Evolutionary conservation across 78 protist species (phyloP).

Genomic region (Guillardia theta): DNA sequence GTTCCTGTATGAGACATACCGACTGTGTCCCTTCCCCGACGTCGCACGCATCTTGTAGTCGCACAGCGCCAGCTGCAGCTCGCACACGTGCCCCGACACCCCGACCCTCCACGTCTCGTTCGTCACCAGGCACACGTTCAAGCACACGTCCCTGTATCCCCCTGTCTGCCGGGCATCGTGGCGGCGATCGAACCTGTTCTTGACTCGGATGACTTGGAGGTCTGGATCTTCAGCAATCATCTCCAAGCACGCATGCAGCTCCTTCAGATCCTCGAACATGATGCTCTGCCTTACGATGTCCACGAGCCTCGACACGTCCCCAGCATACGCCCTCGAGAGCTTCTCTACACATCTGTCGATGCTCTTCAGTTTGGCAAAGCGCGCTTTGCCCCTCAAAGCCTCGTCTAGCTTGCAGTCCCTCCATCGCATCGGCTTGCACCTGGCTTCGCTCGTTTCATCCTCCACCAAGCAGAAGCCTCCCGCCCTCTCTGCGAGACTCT

Average conservation of each 20-base stretch:
- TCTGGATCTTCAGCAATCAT: neutral
- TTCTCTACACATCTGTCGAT: neutral
- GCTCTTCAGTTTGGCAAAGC: neutral
- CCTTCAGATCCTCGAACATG: neutral
- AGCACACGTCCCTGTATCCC: neutral
- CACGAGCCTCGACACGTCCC: neutral
- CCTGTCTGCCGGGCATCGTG: neutral
- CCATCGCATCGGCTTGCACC: no score
- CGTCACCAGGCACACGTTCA: neutral
- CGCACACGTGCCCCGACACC: neutral
- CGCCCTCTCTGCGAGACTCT: no score
- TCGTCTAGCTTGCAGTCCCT: no score
- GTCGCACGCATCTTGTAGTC: neutral
- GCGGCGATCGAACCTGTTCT: neutral
- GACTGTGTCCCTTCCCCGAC: neutral
- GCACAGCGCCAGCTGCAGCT: neutral
- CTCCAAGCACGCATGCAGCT: neutral
- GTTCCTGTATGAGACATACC: neutral
- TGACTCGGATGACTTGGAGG: neutral
- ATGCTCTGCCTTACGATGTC: neutral
- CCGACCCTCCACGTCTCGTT: neutral
- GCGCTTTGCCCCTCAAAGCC: no score
- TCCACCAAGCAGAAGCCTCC: no score
- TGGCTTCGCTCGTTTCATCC: no score
- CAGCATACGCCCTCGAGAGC: neutral